Evolutionary conservation across 305 asterid genomes (phyloP), one percentile per base, ranked within the genome.

Genomic region (Petunia hybrid): DNA sequence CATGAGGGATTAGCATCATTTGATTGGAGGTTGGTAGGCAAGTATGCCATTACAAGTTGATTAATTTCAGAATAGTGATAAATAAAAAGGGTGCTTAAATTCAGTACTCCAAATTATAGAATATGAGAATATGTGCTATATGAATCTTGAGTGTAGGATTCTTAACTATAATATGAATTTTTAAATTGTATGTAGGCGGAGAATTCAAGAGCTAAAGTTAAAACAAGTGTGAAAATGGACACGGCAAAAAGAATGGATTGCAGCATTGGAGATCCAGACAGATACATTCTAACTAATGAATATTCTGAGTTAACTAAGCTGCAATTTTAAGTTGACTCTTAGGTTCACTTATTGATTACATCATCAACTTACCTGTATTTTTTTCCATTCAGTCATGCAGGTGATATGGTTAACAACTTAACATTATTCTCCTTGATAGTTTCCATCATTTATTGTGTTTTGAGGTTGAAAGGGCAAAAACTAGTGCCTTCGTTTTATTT

Each of bases 1-100:
- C 97, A 93, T 0, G 40, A 83, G 0, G 97, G 96, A 46, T 83
- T 89, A 6, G 93, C 85, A 0, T 78, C 86, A 59, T 87, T 87
- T 0, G 87, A 78, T 40, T 0, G 77, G 63, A 86, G 88, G 68
- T 89, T 91, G 0, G 76, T 0, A 14, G 97, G 97, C 1, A 91
- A 86, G 31, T 77, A n/a, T 40, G 53, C 80, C 82, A 79, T 80
- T 36, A 5, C 12, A 31, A 71, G n/a, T 69, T 45, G 22, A 41
- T 70, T 22, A 4, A 51, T 51, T 9, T 48, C 55, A 48, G 55
- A 48, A 48, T 48, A 48, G 3, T 1, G 13, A 48, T 16, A 2
- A 43, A 69, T 14, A 3, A 61, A 61, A 61, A 22, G 6, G 40
- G 66, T 60, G 40, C 66, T 6, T 22, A 60, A 60, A 60, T 5